Conservation (phyloP, 2,329 filamentous ascomycete species). For the Colletotrichum caudatum region DNA sequence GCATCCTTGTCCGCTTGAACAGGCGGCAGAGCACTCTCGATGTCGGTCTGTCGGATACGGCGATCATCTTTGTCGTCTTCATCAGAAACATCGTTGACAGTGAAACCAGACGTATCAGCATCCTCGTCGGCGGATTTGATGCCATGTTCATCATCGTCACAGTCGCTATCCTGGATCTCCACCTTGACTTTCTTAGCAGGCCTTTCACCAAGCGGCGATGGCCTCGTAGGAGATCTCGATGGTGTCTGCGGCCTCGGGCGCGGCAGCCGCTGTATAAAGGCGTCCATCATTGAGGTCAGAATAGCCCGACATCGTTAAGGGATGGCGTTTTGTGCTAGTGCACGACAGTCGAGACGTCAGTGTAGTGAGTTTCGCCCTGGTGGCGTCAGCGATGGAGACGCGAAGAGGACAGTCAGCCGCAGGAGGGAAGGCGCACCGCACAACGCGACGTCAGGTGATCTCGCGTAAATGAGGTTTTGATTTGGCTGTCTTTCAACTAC, state of each 20-base stretch:
- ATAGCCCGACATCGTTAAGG: slow-evolving; percentile 25
- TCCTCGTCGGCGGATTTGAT: slow-evolving; percentile 43
- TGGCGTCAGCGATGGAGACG: slow-evolving; percentile 36
- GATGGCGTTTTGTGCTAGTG: neutral
- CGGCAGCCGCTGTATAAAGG: slow-evolving; percentile 51
- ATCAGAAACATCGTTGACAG: slow-evolving; percentile 43
- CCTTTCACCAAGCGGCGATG: slow-evolving; percentile 44
- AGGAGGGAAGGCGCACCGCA: slow-evolving; percentile 14
- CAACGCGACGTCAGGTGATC: slow-evolving; percentile 57
- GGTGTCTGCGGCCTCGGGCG: slow-evolving; percentile 25
- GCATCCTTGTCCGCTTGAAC: slow-evolving; percentile 76
- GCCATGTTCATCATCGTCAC: slow-evolving; percentile 41
- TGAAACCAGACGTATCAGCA: slow-evolving; percentile 49
- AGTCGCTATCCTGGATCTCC: slow-evolving; percentile 42
- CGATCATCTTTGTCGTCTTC: slow-evolving; percentile 46
- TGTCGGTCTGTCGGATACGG: slow-evolving; percentile 65
- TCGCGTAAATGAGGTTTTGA: slow-evolving; percentile 34
- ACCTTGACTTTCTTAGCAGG: slow-evolving; percentile 53
- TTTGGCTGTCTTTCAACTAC: neutral
- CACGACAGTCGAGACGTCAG: neutral
- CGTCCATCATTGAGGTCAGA: slow-evolving; percentile 49
- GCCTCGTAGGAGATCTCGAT: slow-evolving; percentile 28
- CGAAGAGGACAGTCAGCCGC: slow-evolving; percentile 31
- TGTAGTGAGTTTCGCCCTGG: slow-evolving; percentile 3
- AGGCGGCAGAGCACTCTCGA: slow-evolving; percentile 78